A percentile compares a stretch with the other conserved stretches of the same genome.
These are phyloP conservation scores for Pleurotus tuber-regium DNA, from an alignment of 768 basidiomycete genomes.

Conservation along the genomic window DNA sequence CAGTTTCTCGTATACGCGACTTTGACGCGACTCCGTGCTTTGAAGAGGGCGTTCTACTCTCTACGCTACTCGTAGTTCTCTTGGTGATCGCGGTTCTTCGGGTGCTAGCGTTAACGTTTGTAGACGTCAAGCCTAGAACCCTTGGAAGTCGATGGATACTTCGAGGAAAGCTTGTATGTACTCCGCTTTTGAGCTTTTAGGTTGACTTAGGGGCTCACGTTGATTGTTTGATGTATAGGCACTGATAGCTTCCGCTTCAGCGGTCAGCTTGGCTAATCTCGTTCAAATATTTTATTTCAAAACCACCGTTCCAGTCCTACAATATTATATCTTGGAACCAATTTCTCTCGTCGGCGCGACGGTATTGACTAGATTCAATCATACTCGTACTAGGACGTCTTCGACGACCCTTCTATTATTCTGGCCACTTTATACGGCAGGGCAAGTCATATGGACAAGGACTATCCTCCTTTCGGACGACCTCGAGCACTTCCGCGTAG, in stretches of 20 bases:
- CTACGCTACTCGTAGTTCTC: constrained; percentile 46
- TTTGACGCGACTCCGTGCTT: constrained; percentile 84
- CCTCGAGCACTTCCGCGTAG: constrained; percentile 27
- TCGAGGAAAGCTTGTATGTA: constrained; percentile 64
- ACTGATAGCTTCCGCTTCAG: constrained; percentile 44
- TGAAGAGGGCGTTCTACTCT: constrained; percentile 68
- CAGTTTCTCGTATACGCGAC: constrained; percentile 52
- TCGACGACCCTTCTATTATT: constrained; percentile 76
- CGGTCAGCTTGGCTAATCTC: constrained; percentile 43
- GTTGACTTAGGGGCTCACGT: neutral
- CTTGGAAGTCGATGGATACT: constrained; percentile 51
- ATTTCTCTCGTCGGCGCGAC: constrained; percentile 47
- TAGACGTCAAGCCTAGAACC: constrained; percentile 30
- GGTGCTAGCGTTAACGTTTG: constrained; percentile 26
- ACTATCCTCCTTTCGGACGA: constrained; percentile 39
- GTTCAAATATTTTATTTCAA: constrained; percentile 33
- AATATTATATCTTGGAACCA: constrained; percentile 57
- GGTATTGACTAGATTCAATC: constrained; percentile 61
- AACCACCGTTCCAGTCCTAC: constrained; percentile 40
- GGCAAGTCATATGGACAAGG: constrained; percentile 55
- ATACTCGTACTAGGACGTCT: constrained; percentile 66
- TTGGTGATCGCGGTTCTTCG: constrained; percentile 39
- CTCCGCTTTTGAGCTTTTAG: no score
- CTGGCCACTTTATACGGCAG: constrained; percentile 68
- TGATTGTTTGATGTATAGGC: constrained; percentile 29